These are phyloP conservation scores for Starmerella bombi DNA, from an alignment of 805 yeast genomes.

Conservation along the genomic window DNA sequence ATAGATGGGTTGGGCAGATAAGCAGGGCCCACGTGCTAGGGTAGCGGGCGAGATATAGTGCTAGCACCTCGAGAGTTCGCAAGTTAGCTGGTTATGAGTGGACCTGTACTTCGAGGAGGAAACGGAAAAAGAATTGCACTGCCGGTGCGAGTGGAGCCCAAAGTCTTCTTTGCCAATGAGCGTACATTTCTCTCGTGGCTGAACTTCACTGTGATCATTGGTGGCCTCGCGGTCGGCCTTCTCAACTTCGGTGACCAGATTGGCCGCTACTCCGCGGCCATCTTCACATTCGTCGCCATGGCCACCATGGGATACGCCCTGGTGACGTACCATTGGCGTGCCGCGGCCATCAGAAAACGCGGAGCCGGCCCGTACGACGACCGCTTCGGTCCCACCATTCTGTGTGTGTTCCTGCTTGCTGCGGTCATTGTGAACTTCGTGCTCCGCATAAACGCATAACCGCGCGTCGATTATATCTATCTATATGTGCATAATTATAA, in stretches of 20 bases:
- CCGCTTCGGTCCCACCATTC: constrained; percentile 94
- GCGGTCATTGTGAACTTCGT: constrained; percentile 91
- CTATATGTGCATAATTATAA: neutral
- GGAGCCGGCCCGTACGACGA: constrained; percentile 99
- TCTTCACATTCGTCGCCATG: constrained; percentile 94
- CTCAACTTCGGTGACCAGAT: constrained; percentile 90
- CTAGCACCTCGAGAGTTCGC: too few species aligned
- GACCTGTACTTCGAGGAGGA: constrained; percentile 54
- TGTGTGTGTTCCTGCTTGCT: constrained; percentile 80
- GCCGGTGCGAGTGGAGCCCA: constrained; percentile 97
- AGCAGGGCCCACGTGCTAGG: constrained; percentile 1
- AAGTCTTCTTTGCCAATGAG: constrained; percentile 97
- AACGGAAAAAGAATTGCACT: constrained; percentile 88
- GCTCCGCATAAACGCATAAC: constrained; percentile 44
- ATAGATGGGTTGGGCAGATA: too few species aligned
- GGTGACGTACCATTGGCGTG: constrained; percentile 97
- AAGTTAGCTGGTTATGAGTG: too few species aligned
- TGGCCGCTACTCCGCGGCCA: constrained; percentile 84
- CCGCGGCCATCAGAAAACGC: constrained; percentile 92
- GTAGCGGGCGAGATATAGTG: neutral
- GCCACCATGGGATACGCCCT: constrained; percentile 94
- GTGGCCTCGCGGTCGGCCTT: constrained; percentile 91
- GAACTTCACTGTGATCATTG: constrained; percentile 94
- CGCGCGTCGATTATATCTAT: too few species aligned
- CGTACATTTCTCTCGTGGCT: constrained; percentile 97